Percentiles rank a stretch among this genome's conserved stretches.
Conservation (phyloP, 331 rosid species). For the Pyracantha coccinea region DNA sequence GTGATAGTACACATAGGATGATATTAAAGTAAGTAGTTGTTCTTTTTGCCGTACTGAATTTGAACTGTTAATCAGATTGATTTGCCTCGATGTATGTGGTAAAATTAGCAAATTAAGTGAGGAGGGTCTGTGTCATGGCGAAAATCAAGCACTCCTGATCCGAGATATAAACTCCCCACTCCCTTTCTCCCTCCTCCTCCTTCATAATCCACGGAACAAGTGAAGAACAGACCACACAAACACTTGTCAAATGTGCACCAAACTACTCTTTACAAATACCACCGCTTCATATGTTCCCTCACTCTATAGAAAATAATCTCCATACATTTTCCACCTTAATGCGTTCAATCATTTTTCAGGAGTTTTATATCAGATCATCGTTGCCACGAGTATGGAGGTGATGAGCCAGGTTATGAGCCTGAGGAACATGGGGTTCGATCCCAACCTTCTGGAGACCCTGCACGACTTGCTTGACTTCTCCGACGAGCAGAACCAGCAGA, state of each 20-base stretch:
- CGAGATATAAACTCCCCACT: too few species aligned
- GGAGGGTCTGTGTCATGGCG: too few species aligned
- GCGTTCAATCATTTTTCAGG: not conserved
- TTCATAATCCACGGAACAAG: not conserved
- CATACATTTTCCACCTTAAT: not conserved
- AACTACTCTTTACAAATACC: not conserved
- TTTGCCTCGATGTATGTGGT: too few species aligned
- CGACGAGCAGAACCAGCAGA: conserved; percentile 28
- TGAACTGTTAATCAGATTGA: too few species aligned
- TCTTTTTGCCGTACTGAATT: too few species aligned
- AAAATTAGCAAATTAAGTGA: too few species aligned
- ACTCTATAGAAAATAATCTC: not conserved
- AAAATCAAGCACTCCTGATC: too few species aligned
- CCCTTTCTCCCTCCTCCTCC: too few species aligned
- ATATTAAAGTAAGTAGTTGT: too few species aligned
- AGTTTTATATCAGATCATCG: not conserved
- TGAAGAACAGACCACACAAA: not conserved
- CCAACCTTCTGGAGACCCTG: conserved; percentile 47
- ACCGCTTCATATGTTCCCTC: not conserved
- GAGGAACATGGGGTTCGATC: conserved; percentile 51
- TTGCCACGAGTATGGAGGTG: not conserved
- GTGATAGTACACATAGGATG: too few species aligned
- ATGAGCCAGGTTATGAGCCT: conserved; percentile 32
- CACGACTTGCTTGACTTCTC: conserved; percentile 47
- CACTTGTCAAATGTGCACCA: not conserved